A percentile compares a stretch with the other conserved stretches of the same genome.
These are phyloP conservation scores for Letharia lupina DNA, from an alignment of 495 filamentous ascomycete genomes.

Conservation along the genomic window DNA sequence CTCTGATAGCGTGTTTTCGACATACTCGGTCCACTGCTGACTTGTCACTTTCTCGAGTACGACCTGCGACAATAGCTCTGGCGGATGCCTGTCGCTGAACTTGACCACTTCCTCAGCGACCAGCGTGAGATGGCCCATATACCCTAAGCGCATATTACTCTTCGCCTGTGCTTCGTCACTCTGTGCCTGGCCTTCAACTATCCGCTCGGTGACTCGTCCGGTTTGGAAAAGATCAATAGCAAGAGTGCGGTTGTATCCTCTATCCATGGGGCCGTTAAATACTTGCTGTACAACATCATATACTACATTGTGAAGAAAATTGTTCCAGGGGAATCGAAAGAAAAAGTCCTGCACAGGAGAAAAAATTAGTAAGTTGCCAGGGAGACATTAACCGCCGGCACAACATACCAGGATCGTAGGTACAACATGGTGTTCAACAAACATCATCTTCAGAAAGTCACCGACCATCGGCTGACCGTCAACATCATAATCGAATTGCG, in stretches of 20 bases:
- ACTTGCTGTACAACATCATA: slow-evolving; percentile 99
- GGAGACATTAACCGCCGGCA: background rate
- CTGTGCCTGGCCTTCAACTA: slow-evolving; percentile 78
- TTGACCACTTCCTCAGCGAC: slow-evolving; percentile 99
- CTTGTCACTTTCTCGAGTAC: slow-evolving; percentile 86
- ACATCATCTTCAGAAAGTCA: slow-evolving; percentile 92
- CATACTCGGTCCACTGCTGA: slow-evolving; percentile 86
- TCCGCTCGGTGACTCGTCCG: slow-evolving; percentile 80
- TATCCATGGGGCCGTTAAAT: slow-evolving; percentile 96
- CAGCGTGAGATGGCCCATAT: slow-evolving; percentile 96
- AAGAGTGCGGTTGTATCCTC: slow-evolving; percentile 85
- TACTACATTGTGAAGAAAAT: slow-evolving; percentile 98
- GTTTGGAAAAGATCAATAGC: slow-evolving; percentile 88
- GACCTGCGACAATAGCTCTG: slow-evolving; percentile 71
- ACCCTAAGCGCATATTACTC: slow-evolving; percentile 85
- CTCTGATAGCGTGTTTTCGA: slow-evolving; percentile 87
- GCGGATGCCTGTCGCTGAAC: slow-evolving; percentile 89
- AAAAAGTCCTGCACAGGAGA: slow-evolving; percentile 66
- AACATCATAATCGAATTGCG: slow-evolving; percentile 51
- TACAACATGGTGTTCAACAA: slow-evolving; percentile 88
- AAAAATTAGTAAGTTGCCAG: slow-evolving; percentile 10
- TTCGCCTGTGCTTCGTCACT: slow-evolving; percentile 76
- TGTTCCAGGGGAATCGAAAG: slow-evolving; percentile 99
- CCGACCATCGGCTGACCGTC: slow-evolving; percentile 87
- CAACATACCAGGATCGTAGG: slow-evolving; percentile 82